Conservation (phyloP, 345 rosid genomes). For the Populus alba region DNA sequence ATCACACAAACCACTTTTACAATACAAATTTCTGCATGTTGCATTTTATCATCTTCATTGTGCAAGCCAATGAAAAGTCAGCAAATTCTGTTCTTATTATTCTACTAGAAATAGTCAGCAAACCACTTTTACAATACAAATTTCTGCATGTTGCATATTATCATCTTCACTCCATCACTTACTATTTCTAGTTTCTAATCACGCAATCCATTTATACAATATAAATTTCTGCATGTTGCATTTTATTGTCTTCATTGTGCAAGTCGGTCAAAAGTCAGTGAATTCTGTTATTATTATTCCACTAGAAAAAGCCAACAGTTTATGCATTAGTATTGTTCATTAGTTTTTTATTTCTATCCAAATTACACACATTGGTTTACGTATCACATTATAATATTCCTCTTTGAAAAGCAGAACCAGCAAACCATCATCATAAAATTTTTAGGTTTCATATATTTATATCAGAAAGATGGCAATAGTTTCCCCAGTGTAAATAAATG, state of each 20-base stretch:
- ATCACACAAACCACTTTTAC: neutral
- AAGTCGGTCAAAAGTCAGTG: too few relatives aligned
- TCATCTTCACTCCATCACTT: too few relatives aligned
- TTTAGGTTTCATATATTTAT: neutral
- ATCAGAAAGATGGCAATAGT: neutral
- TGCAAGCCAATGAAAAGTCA: neutral
- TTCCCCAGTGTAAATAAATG: neutral
- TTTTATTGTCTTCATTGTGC: too few relatives aligned
- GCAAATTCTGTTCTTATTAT: neutral
- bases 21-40: neutral
- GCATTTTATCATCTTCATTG: neutral
- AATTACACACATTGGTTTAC: neutral
- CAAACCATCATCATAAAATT: neutral
- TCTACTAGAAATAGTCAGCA: neutral
- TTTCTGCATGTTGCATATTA: too few relatives aligned
- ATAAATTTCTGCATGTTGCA: too few relatives aligned
- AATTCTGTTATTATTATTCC: too few relatives aligned
- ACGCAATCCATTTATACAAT: too few relatives aligned
- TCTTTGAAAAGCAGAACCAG: neutral
- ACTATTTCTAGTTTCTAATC: too few relatives aligned
- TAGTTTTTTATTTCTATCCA: neutral
- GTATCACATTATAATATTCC: neutral
- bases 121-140: too few relatives aligned
- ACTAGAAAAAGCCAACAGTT: neutral
- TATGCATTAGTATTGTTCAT: neutral